Evolutionary conservation across 148 eudicot species (phyloP), one percentile per base, ranked within the genome.

Genomic region (Bassia scoparia): DNA sequence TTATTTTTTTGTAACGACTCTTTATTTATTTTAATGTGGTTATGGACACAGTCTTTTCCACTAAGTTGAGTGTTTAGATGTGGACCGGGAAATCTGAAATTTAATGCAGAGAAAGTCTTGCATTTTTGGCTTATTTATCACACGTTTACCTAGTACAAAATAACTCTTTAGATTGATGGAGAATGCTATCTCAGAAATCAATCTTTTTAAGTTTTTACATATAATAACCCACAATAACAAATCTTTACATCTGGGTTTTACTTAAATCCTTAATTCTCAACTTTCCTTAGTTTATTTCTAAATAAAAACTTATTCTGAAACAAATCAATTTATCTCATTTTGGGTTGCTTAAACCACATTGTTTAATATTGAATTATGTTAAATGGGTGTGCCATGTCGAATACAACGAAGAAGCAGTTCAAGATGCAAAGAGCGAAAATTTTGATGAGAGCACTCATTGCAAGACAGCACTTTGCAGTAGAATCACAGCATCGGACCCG

Each of bases 361-460:
- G 7, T 60, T 61, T 35, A 10, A 11, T 13, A 1, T 15, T 15
- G 33, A 4, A 24, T 23, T 20, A 0, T 0, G 11, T 13, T n/a
- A 77, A 95, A 91, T 97, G 98, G 98, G 20, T 95, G 98, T 68
- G 93, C 97, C 0, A 97, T 91, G 73, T 95, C 98, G 29, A 91
- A 61, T 96, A 91, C 43, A 89, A 95, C 52, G 98, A 95, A 69
- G 98, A 95, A 65, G 81, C 97, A 18, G 98, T 95, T 75, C 97
- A 0, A 79, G 98, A 7, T 95, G 98, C 66, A 95, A 91, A 62
- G 97, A 95, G 17, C 83, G 98, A 78, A 82, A 70, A 88, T 89
- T 64, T 77, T 85, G 23, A 95, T 95, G 93, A 95, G 91, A n/a
- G 98, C 97, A 0, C 88, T 95, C 2, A 23, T 81, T 30, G 85